A percentile compares a stretch with the other conserved stretches of the same genome.
Conservation (phyloP, 768 basidiomycete genomes). For the Collybia nuda region DNA sequence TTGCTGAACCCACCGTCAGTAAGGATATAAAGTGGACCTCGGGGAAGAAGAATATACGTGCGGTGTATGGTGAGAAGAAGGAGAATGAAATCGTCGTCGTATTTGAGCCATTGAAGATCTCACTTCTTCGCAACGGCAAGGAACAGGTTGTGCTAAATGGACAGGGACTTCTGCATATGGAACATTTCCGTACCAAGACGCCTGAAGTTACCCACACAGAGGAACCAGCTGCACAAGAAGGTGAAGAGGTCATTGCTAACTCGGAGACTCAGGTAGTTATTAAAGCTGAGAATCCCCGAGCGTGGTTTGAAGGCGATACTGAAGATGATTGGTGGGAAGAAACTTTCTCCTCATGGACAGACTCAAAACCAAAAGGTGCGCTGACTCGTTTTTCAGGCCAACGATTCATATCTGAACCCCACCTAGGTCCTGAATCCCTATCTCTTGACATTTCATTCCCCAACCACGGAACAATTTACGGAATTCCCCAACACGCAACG, state of each 20-base stretch:
- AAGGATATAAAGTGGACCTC: slow-evolving; percentile 61
- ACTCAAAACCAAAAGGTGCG: slow-evolving; percentile 93
- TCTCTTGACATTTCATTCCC: slow-evolving; percentile 94
- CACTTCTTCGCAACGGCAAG: slow-evolving; percentile 69
- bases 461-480: slow-evolving; percentile 86
- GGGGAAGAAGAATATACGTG: slow-evolving; percentile 63
- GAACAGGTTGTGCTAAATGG: slow-evolving; percentile 91
- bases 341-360: slow-evolving; percentile 81
- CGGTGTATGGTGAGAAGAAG: slow-evolving; percentile 62
- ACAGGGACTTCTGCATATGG: slow-evolving; percentile 91
- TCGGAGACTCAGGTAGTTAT: slow-evolving; percentile 51
- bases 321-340: slow-evolving; percentile 93
- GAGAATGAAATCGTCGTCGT: slow-evolving; percentile 66
- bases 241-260: slow-evolving; percentile 34
- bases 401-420: background rate
- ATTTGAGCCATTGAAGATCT: slow-evolving; percentile 76
- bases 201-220: slow-evolving; percentile 40
- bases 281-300: slow-evolving; percentile 45
- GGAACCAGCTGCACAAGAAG: slow-evolving; percentile 42
- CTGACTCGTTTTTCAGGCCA: background rate
- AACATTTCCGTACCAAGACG: slow-evolving; percentile 85
- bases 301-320: slow-evolving; percentile 88
- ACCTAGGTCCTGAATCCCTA: slow-evolving; percentile 89
- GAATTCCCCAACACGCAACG: slow-evolving; percentile 96
- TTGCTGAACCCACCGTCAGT: slow-evolving; percentile 68